Conservation (phyloP, 768 basidiomycete genomes). For the Chalciporus pseudorubinellus region DNA sequence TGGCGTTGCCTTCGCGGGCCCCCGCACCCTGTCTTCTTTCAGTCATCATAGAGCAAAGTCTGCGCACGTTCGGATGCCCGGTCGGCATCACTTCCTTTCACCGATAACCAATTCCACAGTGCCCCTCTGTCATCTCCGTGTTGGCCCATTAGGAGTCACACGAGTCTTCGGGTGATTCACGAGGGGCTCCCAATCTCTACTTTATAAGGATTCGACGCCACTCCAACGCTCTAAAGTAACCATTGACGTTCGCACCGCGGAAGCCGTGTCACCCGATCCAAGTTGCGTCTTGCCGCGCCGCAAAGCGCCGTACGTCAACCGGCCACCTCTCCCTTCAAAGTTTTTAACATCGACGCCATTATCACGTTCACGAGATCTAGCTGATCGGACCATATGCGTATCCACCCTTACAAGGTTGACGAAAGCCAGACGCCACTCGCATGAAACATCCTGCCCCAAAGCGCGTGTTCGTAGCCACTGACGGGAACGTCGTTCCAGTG, state of each 20-base stretch:
- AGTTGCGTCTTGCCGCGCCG: not conserved
- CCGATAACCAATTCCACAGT: slow-evolving; percentile 8
- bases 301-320: slow-evolving; percentile 1
- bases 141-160: not conserved
- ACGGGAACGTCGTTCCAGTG: slow-evolving; percentile 11
- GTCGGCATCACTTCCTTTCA: slow-evolving; percentile 17
- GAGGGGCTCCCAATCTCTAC: not conserved
- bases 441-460: slow-evolving; percentile 16
- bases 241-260: not conserved
- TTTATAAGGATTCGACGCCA: not conserved
- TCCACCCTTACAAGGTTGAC: not conserved
- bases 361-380: slow-evolving; percentile 1
- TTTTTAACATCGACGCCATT: slow-evolving; percentile 11
- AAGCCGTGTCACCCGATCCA: not conserved
- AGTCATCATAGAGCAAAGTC: slow-evolving; percentile 6
- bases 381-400: slow-evolving; percentile 3
- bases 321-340: slow-evolving; percentile 4
- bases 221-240: not conserved
- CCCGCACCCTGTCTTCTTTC: slow-evolving; percentile 5
- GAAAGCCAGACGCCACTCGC: slow-evolving; percentile 16
- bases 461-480: slow-evolving; percentile 23
- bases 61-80: slow-evolving; percentile 7
- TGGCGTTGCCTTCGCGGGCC: slow-evolving; percentile 13
- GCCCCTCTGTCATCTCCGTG: slow-evolving; percentile 24
- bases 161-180: not conserved